Evolutionary conservation across 441 rosid genomes (phyloP), one percentile per base, ranked within the genome.

Genomic region (Biscutella laevigata): DNA sequence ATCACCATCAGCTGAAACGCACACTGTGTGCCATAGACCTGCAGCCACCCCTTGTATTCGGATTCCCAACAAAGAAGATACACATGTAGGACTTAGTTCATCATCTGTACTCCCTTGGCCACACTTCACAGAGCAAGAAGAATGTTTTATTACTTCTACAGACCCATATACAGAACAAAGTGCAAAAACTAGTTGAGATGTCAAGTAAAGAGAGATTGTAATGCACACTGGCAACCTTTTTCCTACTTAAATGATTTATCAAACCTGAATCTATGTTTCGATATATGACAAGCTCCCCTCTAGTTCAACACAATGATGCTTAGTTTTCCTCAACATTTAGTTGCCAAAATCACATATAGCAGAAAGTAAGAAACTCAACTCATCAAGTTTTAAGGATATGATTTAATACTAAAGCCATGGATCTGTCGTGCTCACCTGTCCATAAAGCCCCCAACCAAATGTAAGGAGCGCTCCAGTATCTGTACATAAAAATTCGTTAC

Each of bases 381-480:
- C 41, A 51, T 29, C 20, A 37, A n/a, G 17, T 36, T 52, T 59
- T 6, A 37, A 43, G 40, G 28, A 52, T 15, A 16, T 50, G 26
- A 15, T 16, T 52, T 30, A 26, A 16, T 5, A 53, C 2, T 39
- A 26, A 26, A 34, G 28, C 24, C 8, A 44, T 15, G 50, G 26
- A 56, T 46, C 22, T 24, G n/a, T 20, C 13, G 17, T 57, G 53
- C 28, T 73, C 66, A 85, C 99, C 99, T 94, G 99, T 74, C 99
- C 97, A 54, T 94, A 88, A 64, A 86, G 96, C 55, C 99, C 97
- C 99, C 99, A 94, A 22, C 99, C 99, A 72, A 94, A 94, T 19
- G 95, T 74, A 51, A 94, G 88, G 16, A 94, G 66, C n/a, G 87
- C 95, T 58, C 99, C 99, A 57, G 95, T 86, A 80, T 92, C 99